Percentiles rank a stretch among this genome's conserved stretches.
Evolutionary conservation across 2,329 filamentous ascomycete species (phyloP).

Genomic region (Dactylellina leptospora): DNA sequence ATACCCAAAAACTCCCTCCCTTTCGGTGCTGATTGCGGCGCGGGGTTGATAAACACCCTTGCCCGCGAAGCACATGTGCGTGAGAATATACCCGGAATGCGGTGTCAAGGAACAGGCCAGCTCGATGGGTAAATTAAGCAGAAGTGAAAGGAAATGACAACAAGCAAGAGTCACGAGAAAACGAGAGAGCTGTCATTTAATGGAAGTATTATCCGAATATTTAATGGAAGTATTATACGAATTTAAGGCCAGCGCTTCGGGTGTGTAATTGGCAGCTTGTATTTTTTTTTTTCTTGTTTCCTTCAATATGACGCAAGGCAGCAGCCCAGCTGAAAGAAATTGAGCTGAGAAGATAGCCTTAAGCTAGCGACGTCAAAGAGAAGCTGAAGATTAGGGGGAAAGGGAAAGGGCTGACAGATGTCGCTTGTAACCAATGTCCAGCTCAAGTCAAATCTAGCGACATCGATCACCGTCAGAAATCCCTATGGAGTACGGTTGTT

Average conservation of each 20-base stretch:
- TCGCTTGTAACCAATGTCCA: too few relatives aligned
- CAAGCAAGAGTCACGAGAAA: constrained; percentile 38
- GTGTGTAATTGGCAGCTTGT: not conserved
- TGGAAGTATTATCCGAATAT: not conserved
- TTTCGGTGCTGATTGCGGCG: constrained; percentile 21
- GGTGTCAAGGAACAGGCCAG: constrained; percentile 40
- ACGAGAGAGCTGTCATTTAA: not conserved
- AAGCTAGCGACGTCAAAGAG: too few relatives aligned
- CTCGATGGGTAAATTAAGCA: constrained; percentile 43
- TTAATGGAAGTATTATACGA: not conserved
- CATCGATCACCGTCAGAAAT: constrained; percentile 12
- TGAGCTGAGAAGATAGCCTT: not conserved
- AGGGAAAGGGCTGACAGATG: too few relatives aligned
- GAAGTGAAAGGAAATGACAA: constrained; percentile 13
- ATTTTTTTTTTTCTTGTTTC: not conserved
- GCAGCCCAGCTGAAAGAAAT: constrained; percentile 15
- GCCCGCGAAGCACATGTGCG: constrained; percentile 30
- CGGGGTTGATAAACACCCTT: constrained; percentile 40
- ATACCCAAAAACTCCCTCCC: constrained; percentile 4
- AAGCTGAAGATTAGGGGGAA: not conserved
- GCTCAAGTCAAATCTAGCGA: constrained; percentile 20
- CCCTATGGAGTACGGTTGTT: not conserved
- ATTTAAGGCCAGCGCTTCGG: not conserved
- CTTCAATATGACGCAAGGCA: constrained; percentile 29
- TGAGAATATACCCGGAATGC: constrained; percentile 44